Evolutionary conservation across 257 asterid species (phyloP), one percentile per base, ranked within the genome.

Genomic region (Solanum arcanum): DNA sequence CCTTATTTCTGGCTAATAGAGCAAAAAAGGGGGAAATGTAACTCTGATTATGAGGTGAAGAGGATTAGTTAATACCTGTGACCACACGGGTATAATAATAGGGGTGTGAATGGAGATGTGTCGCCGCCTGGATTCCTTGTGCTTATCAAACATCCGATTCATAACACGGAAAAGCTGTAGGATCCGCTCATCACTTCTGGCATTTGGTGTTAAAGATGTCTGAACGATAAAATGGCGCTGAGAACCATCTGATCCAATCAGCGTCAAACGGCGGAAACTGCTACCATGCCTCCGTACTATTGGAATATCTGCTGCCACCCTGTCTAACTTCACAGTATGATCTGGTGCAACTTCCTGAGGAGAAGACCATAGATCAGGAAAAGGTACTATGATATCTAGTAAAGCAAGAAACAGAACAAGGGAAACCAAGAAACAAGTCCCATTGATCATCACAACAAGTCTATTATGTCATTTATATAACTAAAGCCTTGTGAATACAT

Each of bases 171-270:
- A 97, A 88, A 97, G 99, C 86, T 97, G 99, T 94, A 97, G 92
- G 88, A 97, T 97, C 89, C 99, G 94, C 88, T 97, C 99, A 92
- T 97, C 99, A 74, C 99, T 97, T 90, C 99, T 94, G 76, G 99
- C 99, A 90, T 97, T 97, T 66, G 99, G 99, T n/a, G 99, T 97
- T 91, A 97, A 87, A 75, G 99, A 97, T 88, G 99, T 97, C 92
- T 97, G 99, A 86, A 97, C 99, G 56, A 97, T 97, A 89, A 97
- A 97, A 91, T 96, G 99, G 69, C 99, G 98, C 91, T 95, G 98
- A 86, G 99, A 97, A 89, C 99, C 99, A 91, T 97, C 99, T 56
- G 99, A 96, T 85, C 99, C 99, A 86, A 97, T 94, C 87, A 97
- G 93, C 29, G 99, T 95, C 94, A 97, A 90, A 68, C 99, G 98